phyloP scores from a whole-genome alignment of 2,329 filamentous ascomycete genomes.

The Hypoxylon sp. region DNA sequence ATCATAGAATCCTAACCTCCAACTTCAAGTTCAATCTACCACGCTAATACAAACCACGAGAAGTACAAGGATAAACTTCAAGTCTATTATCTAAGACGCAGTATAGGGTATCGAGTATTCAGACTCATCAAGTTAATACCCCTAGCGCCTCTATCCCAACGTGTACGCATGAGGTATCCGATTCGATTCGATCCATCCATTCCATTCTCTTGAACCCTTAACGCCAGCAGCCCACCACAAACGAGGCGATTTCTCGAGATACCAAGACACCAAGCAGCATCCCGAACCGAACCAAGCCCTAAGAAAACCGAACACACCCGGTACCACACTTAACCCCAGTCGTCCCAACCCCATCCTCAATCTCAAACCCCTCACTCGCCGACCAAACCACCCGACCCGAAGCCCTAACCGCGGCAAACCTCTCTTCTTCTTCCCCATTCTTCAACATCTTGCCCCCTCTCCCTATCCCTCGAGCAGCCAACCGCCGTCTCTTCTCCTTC shows the following conservation, averaged over 20 bases:
- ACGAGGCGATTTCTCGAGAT: no score
- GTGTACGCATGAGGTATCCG: neutral
- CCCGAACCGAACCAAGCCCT: no score
- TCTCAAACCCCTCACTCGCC: no score
- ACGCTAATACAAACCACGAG: no score
- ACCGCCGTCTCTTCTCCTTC: conserved; percentile 37
- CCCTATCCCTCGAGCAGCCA: conserved; percentile 5
- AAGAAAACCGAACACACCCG: no score
- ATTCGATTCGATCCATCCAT: neutral
- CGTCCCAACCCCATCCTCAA: neutral
- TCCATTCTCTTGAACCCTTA: no score
- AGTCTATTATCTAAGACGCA: conserved; percentile 10
- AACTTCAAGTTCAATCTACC: no score
- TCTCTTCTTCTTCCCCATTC: neutral
- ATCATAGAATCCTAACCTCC: no score
- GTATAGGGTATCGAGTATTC: conserved; percentile 18
- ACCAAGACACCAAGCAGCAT: no score
- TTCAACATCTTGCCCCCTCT: neutral
- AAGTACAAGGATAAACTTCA: neutral
- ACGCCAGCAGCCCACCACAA: no score
- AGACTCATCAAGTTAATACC: conserved; percentile 1
- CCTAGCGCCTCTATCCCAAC: conserved; percentile 3
- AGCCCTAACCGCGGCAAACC: neutral
- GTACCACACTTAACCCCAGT: neutral
- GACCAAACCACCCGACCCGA: neutral